A percentile compares a stretch with the other conserved stretches of the same genome.
Conservation (phyloP, 2,329 filamentous ascomycete species). For the Trichoderma polysporum region DNA sequence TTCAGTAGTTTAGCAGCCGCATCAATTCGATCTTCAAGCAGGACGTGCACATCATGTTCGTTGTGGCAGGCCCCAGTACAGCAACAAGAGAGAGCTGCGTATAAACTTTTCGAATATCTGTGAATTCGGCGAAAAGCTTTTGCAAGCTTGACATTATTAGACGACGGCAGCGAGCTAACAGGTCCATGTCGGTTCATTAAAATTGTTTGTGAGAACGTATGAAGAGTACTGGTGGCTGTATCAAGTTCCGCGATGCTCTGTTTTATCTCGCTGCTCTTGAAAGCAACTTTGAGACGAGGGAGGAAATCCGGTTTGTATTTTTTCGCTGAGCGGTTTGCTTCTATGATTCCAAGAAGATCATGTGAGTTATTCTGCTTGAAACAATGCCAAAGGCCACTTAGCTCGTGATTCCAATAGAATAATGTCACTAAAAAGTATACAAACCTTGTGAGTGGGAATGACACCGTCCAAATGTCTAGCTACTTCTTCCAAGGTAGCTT, state of each 20-base stretch:
- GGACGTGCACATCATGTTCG: conserved; percentile 10
- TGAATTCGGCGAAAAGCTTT: conserved; percentile 9
- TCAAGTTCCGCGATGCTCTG: conserved; percentile 13
- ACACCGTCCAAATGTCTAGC: conserved; percentile 4
- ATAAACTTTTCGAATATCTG: conserved; percentile 1
- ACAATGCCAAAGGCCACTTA: neutral
- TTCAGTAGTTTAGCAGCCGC: neutral
- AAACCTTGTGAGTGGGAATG: conserved; percentile 10
- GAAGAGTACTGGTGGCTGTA: neutral
- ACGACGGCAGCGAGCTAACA: neutral
- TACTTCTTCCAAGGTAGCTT: neutral
- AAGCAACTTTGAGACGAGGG: neutral
- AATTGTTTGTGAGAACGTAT: conserved; percentile 10
- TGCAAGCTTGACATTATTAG: neutral
- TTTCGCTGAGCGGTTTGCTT: neutral
- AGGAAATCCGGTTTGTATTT: neutral
- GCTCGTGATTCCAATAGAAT: neutral
- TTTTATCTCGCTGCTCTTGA: conserved; percentile 13
- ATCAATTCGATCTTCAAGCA: conserved; percentile 16
- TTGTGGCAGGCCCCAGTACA: neutral
- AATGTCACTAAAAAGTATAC: neutral
- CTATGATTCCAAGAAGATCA: conserved; percentile 10
- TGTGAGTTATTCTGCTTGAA: neutral
- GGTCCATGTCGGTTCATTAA: conserved; percentile 1
- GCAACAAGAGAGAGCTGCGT: conserved; percentile 3